phyloP scores from a whole-genome alignment of 2,329 filamentous ascomycete species.

The Pseudogymnoascus sp. region DNA sequence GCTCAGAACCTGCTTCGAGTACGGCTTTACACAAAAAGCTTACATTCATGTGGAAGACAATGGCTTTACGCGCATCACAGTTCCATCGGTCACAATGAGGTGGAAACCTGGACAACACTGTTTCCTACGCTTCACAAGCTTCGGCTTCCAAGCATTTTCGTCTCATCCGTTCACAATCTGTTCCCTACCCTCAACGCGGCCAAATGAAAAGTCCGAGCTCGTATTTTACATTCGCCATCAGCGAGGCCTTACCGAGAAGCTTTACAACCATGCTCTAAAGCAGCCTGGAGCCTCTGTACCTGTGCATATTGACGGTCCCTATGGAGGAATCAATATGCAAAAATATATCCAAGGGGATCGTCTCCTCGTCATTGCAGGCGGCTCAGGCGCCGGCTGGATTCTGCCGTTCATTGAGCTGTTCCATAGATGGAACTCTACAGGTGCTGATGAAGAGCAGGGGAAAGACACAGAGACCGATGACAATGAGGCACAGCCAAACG shows the following conservation, averaged over 20 bases:
- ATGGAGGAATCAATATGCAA: constrained; percentile 41
- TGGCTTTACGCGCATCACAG: constrained; percentile 35
- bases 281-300: constrained; percentile 32
- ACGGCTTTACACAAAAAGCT: constrained; percentile 41
- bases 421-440: not conserved
- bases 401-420: constrained; percentile 39
- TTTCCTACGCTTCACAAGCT: constrained; percentile 27
- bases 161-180: constrained; percentile 32
- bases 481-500: not conserved
- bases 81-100: constrained; percentile 34
- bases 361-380: constrained; percentile 45
- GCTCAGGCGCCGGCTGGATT: constrained; percentile 48
- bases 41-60: constrained; percentile 34
- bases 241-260: constrained; percentile 41
- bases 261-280: constrained; percentile 34
- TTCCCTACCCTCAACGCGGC: constrained; percentile 33
- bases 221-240: constrained; percentile 47
- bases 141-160: constrained; percentile 33
- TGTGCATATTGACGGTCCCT: constrained; percentile 51
- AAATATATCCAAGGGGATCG: constrained; percentile 35
- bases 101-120: constrained; percentile 55
- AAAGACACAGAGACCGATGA: not conserved
- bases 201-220: constrained; percentile 30
- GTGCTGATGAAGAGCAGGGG: constrained; percentile 4
- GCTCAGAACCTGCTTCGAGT: constrained; percentile 40